Evolutionary conservation across 2,329 filamentous ascomycete species (phyloP).

Genomic region (Stachybotrys echinatus): DNA sequence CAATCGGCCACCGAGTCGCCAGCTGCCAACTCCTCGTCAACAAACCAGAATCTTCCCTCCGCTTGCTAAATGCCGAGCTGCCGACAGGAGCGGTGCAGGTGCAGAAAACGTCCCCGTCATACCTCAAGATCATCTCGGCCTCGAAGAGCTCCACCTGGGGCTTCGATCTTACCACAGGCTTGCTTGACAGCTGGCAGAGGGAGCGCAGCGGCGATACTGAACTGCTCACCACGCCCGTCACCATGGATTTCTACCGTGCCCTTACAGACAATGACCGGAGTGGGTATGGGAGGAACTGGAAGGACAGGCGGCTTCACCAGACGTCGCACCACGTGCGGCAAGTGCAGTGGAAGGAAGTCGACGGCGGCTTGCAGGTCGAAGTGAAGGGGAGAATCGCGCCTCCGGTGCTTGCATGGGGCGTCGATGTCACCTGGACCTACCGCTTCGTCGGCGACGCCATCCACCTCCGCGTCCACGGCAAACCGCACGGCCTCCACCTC

Average conservation of each 20-base stretch:
- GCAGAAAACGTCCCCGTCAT: slow-evolving; percentile 6
- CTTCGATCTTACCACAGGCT: slow-evolving; percentile 37
- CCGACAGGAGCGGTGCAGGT: slow-evolving; percentile 15
- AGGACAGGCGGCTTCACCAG: slow-evolving; percentile 38
- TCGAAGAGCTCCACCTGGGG: slow-evolving; percentile 33
- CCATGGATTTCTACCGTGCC: slow-evolving; percentile 57
- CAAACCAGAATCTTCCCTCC: slow-evolving; percentile 21
- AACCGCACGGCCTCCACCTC: slow-evolving; percentile 39
- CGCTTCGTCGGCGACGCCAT: slow-evolving; percentile 45
- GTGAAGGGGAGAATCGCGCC: slow-evolving; percentile 54
- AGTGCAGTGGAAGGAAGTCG: slow-evolving; percentile 23
- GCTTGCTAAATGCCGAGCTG: slow-evolving; percentile 9
- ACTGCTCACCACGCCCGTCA: slow-evolving; percentile 37
- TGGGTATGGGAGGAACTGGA: slow-evolving; percentile 54
- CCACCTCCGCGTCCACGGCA: slow-evolving; percentile 42
- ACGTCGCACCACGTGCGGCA: slow-evolving; percentile 35
- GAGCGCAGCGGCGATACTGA: slow-evolving; percentile 21
- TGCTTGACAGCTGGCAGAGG: slow-evolving; percentile 35
- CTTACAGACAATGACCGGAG: slow-evolving; percentile 61
- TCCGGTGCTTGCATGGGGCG: slow-evolving; percentile 57
- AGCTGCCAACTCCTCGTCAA: slow-evolving; percentile 41
- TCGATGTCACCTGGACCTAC: slow-evolving; percentile 47
- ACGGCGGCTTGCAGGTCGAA: slow-evolving; percentile 30
- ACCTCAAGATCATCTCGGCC: slow-evolving; percentile 27
- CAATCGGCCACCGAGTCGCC: slow-evolving; percentile 45